Base-by-base conservation (phyloP, 805 yeast genomes). In the Wickerhamiella spandovensis region DNA sequence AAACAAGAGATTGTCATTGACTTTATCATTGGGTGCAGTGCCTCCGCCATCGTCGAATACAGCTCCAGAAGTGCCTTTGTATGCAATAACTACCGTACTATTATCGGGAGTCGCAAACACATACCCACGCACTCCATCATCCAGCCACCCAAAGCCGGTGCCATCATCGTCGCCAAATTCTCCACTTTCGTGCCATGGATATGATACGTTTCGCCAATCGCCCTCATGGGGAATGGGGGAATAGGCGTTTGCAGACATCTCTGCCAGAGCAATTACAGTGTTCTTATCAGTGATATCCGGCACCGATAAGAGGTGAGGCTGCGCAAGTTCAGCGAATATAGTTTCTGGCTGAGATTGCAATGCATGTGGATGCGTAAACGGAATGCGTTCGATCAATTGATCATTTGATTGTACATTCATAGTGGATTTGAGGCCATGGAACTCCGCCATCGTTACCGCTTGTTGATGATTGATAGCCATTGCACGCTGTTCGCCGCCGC, bases 11-110 rank as follows among this genome's bases (percentile, higher is more conserved):
- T 92, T 92, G 64, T 92, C 97, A 63, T 90, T 92, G 25, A 74
- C 65, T 64, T 85, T 87, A 63, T 92, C 98, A 52, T 78, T 80
- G 0, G 73, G 77, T 0, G 84, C 81, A 0, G 97, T 90, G 1
- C 59, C 77, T 1, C 59, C 77, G 64, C 71, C 73, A 28, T 56
- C 56, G 47, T 64, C 66, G 12, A 82, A 60, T 3, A 81, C 79
- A 0, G 87, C 84, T 0, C 96, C 95, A 47, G 89, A 78, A 0
- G 98, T 90, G 1, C 98, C 98, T 64, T 92, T 92, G 51, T 87
- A 72, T 0, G 95, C 79, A 30, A 92, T 76, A 1, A 92, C 82
- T 12, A 87, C 85, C 0, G 75, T 67, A 8, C 73, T 63, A 1
- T 79, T 73, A 46, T 72, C 74, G 21, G 70, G 68, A 52, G 76